Percentiles rank a stretch among this genome's conserved stretches.
phyloP scores from a whole-genome alignment of 306 rosid genomes.

The Cucurbita ficifolia region DNA sequence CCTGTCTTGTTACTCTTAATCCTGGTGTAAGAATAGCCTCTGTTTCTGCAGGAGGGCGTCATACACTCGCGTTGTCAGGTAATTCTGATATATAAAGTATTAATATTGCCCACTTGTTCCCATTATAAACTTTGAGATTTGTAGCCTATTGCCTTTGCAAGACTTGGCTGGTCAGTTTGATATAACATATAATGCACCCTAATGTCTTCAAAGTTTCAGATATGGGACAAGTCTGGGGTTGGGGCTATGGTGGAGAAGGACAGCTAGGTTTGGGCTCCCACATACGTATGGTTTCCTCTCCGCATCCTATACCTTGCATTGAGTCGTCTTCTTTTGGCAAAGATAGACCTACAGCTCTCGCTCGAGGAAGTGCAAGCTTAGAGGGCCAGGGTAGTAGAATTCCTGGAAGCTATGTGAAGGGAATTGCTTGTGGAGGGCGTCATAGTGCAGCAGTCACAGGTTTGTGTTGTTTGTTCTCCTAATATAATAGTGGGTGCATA shows the following conservation, averaged over 20 bases:
- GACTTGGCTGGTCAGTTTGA: background rate
- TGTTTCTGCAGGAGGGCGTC: slow-evolving; percentile 97
- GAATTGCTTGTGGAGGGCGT: slow-evolving; percentile 94
- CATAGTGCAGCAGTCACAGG: slow-evolving; percentile 94
- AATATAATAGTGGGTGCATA: background rate
- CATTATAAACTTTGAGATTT: background rate
- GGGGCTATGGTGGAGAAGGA: slow-evolving; percentile 99
- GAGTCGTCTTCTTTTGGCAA: slow-evolving; percentile 47
- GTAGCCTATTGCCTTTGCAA: background rate
- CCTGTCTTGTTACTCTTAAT: slow-evolving; percentile 70
- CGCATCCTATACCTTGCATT: slow-evolving; percentile 75
- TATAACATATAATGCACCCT: background rate
- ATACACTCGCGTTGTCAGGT: slow-evolving; percentile 79
- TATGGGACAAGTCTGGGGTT: slow-evolving; percentile 96
- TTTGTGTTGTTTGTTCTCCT: slow-evolving; percentile 5
- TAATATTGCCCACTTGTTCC: background rate
- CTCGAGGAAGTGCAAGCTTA: slow-evolving; percentile 38
- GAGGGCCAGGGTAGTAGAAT: slow-evolving; percentile 49
- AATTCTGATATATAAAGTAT: slow-evolving; percentile 6
- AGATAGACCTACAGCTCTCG: slow-evolving; percentile 35
- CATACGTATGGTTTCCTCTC: slow-evolving; percentile 88
- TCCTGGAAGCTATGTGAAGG: slow-evolving; percentile 67
- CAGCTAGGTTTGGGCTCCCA: slow-evolving; percentile 94
- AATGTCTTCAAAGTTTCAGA: slow-evolving; percentile 41
- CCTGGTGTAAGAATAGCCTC: slow-evolving; percentile 62